phyloP scores from a whole-genome alignment of 2,329 filamentous ascomycete genomes.

The Fusarium transvaalense region DNA sequence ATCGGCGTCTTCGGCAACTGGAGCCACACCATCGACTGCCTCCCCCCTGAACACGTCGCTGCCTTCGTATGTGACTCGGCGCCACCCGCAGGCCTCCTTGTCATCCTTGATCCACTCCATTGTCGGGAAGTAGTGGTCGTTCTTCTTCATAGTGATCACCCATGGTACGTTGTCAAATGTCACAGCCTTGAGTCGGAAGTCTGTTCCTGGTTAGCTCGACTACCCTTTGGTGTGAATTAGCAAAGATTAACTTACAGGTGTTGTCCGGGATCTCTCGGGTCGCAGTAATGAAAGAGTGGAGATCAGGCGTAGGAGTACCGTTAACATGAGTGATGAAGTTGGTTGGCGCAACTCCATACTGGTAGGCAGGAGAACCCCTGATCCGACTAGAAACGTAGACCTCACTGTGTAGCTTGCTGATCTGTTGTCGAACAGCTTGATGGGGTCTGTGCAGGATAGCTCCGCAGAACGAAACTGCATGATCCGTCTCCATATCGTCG shows the following conservation, averaged over 20 bases:
- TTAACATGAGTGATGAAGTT: slow-evolving; percentile 99
- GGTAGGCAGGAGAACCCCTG: slow-evolving; percentile 84
- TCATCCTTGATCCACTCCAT: slow-evolving; percentile 77
- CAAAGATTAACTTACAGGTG: slow-evolving; percentile 71
- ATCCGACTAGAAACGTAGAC: slow-evolving; percentile 93
- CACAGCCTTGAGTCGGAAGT: slow-evolving; percentile 97
- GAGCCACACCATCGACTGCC: slow-evolving; percentile 62
- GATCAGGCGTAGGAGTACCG: slow-evolving; percentile 83
- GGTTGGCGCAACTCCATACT: slow-evolving; percentile 92
- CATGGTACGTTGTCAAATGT: slow-evolving; percentile 98
- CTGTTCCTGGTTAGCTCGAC: slow-evolving; percentile 55
- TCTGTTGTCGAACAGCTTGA: slow-evolving; percentile 96
- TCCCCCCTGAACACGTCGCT: slow-evolving; percentile 67
- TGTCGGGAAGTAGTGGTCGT: slow-evolving; percentile 91
- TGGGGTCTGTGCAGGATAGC: slow-evolving; percentile 93
- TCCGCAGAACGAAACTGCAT: slow-evolving; percentile 94
- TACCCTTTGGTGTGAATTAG: neutral
- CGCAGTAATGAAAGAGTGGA: slow-evolving; percentile 82
- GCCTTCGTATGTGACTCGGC: slow-evolving; percentile 71
- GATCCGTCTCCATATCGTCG: slow-evolving; percentile 90
- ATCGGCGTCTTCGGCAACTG: slow-evolving; percentile 58
- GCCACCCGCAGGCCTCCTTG: slow-evolving; percentile 71
- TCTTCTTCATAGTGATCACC: slow-evolving; percentile 99
- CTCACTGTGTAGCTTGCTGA: slow-evolving; percentile 94
- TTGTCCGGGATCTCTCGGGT: slow-evolving; percentile 94